Evolutionary conservation across 2,329 filamentous ascomycete species (phyloP), one percentile per base, ranked within the genome.

Genomic region (Aspergillus sp.): DNA sequence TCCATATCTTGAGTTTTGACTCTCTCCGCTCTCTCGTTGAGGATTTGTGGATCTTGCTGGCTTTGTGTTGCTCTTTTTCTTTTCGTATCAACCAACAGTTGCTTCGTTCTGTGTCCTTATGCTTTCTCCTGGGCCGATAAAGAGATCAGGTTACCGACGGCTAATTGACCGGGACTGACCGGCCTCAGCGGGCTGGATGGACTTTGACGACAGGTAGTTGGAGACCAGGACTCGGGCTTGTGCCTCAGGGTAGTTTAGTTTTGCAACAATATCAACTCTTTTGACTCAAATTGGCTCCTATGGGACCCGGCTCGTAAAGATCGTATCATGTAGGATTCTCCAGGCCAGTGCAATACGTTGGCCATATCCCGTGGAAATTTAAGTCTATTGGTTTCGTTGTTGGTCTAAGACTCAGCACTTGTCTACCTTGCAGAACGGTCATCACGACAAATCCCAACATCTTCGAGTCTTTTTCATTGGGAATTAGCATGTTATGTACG

Each of bases 121-220:
- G 9, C 9, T 29, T 29, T 29, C 25, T 29, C 25, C 25, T 10
- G 25, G 25, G 25, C 25, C 25, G 5, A 32, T 9, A 4, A 20
- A 17, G 16, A 29, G 32, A 31, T 49, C 43, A 36, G 38, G 49
- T 49, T 19, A 49, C 48, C 20, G 41, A 58, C 38, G 25, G 45
- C 57, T 46, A 25, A 40, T 38, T 53, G 40, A 49, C 45, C 14
- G 44, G 53, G 31, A 48, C 49, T 36, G 47, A 23, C 50, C 47
- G 50, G 45, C 41, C 42, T 19, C 36, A 11, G 5, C 2, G 41
- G 42, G 50, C 32, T 32, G 40, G 45, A 51, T 50, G 42, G 51
- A 52, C 45, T 53, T 56, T 49, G 42, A 50, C 14, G 21, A 49
- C 45, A 31, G 50, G 55, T 43, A n/a, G 46, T 51, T 53, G 50